These are phyloP conservation scores for Begonia fuchsioides DNA, from an alignment of 306 rosid species.

Conservation along the genomic window DNA sequence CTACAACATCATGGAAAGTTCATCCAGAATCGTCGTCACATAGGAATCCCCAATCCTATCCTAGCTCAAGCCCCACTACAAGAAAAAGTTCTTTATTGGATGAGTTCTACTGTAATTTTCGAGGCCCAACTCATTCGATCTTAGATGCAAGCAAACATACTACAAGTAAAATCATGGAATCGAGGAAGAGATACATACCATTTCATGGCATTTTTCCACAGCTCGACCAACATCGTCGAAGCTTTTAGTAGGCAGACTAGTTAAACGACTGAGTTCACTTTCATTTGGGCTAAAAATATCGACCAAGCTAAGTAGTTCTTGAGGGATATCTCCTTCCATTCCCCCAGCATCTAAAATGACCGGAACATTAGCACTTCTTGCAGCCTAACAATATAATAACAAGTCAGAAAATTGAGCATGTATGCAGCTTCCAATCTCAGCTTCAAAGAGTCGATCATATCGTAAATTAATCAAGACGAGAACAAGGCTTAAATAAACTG, in stretches of 20 bases:
- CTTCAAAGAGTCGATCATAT: too few relatives aligned
- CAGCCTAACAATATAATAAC: conserved; percentile 40
- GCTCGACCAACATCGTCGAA: conserved; percentile 57
- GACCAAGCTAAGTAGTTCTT: conserved; percentile 41
- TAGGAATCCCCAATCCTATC: too few relatives aligned
- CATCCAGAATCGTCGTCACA: too few relatives aligned
- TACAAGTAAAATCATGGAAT: background rate
- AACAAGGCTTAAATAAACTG: too few relatives aligned
- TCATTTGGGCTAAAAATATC: conserved; percentile 89
- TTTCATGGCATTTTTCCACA: conserved; percentile 50
- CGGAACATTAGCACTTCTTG: conserved; percentile 63
- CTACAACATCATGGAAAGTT: too few relatives aligned
- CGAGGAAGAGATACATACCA: conserved; percentile 33
- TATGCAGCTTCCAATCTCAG: too few relatives aligned
- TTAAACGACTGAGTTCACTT: conserved; percentile 65
- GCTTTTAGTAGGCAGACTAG: conserved; percentile 52
- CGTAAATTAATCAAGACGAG: too few relatives aligned
- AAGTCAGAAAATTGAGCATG: background rate
- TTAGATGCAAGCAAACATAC: too few relatives aligned
- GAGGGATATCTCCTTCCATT: conserved; percentile 55
- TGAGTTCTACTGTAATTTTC: too few relatives aligned
- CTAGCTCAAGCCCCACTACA: too few relatives aligned
- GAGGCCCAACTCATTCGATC: too few relatives aligned
- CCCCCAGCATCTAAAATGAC: conserved; percentile 88
- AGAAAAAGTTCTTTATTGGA: too few relatives aligned